Conservation (phyloP, 768 basidiomycete genomes). For the Pleurotus cornucopiae region DNA sequence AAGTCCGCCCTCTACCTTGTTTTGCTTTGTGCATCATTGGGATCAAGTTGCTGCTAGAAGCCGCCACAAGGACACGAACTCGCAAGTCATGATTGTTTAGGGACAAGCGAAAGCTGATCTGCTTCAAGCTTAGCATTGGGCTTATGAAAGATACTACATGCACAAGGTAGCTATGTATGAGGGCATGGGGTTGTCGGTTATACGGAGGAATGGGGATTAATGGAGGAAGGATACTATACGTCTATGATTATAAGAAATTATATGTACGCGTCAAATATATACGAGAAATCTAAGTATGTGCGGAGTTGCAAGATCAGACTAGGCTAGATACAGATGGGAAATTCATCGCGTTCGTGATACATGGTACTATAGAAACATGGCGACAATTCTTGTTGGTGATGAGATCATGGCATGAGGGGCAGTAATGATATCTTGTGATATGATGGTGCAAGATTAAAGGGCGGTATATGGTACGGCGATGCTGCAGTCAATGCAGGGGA, state of each 20-base stretch:
- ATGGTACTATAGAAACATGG: not conserved
- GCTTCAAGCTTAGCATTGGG: no score
- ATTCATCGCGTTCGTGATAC: not conserved
- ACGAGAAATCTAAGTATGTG: not conserved
- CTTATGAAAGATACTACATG: no score
- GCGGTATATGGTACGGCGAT: not conserved
- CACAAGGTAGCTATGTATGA: no score
- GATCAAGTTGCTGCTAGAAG: no score
- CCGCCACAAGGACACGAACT: no score
- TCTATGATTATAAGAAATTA: not conserved
- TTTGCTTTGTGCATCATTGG: no score
- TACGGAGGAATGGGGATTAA: no score
- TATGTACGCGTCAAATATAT: not conserved
- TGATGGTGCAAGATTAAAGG: not conserved
- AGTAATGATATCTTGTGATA: not conserved
- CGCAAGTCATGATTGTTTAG: no score
- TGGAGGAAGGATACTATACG: not conserved
- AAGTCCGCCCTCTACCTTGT: no score
- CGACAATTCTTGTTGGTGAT: no score
- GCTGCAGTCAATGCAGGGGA: constrained; percentile 7
- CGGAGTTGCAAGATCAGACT: not conserved
- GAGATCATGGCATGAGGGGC: not conserved
- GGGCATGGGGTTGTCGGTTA: no score
- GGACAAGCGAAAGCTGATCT: no score
- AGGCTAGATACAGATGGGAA: not conserved